Evolutionary conservation across 2,329 filamentous ascomycete species (phyloP).

Genomic region (Pseudogymnoascus sp.): DNA sequence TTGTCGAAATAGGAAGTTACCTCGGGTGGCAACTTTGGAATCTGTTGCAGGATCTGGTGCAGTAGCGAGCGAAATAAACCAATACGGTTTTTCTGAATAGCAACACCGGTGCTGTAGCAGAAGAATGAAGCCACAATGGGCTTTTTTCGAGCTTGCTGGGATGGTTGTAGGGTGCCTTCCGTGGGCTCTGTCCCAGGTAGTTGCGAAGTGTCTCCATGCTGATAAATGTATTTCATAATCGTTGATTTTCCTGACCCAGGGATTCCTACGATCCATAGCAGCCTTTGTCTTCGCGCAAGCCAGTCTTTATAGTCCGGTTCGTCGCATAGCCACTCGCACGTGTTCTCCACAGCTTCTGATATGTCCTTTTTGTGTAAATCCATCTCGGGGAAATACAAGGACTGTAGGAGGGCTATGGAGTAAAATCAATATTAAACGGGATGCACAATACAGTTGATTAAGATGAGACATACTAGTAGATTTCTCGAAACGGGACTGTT

Average conservation of each 20-base stretch:
- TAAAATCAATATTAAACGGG: neutral
- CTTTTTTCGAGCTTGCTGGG: neutral
- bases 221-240: conserved; percentile 16
- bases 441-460: neutral
- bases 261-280: conserved; percentile 20
- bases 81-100: neutral
- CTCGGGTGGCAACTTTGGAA: neutral
- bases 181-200: neutral
- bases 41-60: conserved; percentile 35
- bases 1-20: neutral
- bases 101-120: neutral
- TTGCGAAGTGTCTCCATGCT: neutral
- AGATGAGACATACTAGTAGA: neutral
- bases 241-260: conserved; percentile 17
- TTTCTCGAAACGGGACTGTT: too few species aligned
- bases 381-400: neutral
- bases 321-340: conserved; percentile 15
- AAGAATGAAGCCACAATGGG: neutral
- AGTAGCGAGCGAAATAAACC: conserved; percentile 48
- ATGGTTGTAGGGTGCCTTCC: too few species aligned
- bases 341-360: conserved; percentile 7
- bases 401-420: neutral
- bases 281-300: conserved; percentile 9
- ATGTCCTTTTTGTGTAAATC: neutral
- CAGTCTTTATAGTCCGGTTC: conserved; percentile 12